Conservation (phyloP, 352 stramenopile species). For the Halophytophthora batemanensis region DNA sequence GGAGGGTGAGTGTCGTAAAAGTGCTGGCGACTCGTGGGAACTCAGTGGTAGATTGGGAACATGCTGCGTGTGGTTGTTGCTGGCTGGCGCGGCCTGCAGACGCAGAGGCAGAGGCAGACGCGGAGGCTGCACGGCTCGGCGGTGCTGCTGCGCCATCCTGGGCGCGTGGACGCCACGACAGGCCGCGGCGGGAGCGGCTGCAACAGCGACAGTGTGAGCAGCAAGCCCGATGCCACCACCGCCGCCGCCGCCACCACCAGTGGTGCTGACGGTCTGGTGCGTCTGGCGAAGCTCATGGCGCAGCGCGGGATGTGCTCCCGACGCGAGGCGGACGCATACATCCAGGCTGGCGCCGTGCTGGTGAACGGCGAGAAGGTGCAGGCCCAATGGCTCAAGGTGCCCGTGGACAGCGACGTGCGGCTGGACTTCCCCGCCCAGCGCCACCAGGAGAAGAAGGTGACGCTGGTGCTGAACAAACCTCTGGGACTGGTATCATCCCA, state of each 20-base stretch:
- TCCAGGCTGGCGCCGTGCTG: slow-evolving; percentile 67
- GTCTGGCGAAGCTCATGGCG: slow-evolving; percentile 80
- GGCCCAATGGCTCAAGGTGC: slow-evolving; percentile 72
- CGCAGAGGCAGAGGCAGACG: slow-evolving; percentile 16
- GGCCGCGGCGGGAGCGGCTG: too few relatives aligned
- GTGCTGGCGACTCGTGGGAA: too few relatives aligned
- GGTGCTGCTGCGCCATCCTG: slow-evolving; percentile 11
- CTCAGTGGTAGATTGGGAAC: too few relatives aligned
- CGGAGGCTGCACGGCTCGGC: slow-evolving; percentile 15
- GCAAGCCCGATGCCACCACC: neutral
- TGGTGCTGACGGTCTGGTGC: slow-evolving; percentile 32
- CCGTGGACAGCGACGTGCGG: slow-evolving; percentile 47
- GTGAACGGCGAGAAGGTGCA: slow-evolving; percentile 68
- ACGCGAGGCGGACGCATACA: slow-evolving; percentile 79
- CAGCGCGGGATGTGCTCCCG: slow-evolving; percentile 74
- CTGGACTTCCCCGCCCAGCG: slow-evolving; percentile 65
- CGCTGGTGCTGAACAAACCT: slow-evolving; percentile 81
- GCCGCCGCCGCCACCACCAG: slow-evolving; percentile 7
- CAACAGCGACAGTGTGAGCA: neutral
- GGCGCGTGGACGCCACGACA: too few relatives aligned
- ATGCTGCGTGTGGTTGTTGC: slow-evolving; percentile 19
- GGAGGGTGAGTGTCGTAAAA: too few relatives aligned
- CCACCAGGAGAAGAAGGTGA: slow-evolving; percentile 77
- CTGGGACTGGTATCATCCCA: slow-evolving; percentile 82
- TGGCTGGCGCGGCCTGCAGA: slow-evolving; percentile 13